Evolutionary conservation across 2,329 filamentous ascomycete species (phyloP).

Genomic region (Phialophora macrospora): DNA sequence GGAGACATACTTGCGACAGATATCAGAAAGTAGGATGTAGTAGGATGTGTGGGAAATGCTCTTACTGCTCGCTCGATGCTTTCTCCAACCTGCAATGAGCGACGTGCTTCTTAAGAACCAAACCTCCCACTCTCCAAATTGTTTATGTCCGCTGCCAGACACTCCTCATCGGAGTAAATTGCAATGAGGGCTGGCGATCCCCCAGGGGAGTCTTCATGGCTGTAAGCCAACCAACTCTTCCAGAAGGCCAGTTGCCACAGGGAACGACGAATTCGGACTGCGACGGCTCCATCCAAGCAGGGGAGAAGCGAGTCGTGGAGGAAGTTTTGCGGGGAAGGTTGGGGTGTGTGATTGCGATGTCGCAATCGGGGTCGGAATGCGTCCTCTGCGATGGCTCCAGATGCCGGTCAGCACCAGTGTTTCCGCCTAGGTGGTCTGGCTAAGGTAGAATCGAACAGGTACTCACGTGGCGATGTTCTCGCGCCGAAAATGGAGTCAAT

Average conservation of each 20-base stretch:
- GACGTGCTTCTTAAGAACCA: not conserved
- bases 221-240: not conserved
- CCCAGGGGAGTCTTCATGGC: not conserved
- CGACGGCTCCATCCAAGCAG: not conserved
- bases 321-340: not conserved
- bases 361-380: not conserved
- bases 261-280: not conserved
- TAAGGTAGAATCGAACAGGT: not conserved
- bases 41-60: not conserved
- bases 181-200: not conserved
- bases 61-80: not conserved
- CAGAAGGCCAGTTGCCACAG: not conserved
- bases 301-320: not conserved
- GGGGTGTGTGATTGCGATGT: not conserved
- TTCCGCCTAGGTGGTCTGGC: not conserved
- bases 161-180: not conserved
- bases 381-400: not conserved
- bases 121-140: not conserved
- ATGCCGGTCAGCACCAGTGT: not conserved
- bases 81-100: not conserved
- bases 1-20: slow-evolving; percentile 13
- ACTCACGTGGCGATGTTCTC: not conserved
- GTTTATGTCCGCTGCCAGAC: not conserved
- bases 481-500: not conserved
- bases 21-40: not conserved